Evolutionary conservation across 441 rosid genomes (phyloP), one percentile per base, ranked within the genome.

Genomic region (Eutrema salsugineum): DNA sequence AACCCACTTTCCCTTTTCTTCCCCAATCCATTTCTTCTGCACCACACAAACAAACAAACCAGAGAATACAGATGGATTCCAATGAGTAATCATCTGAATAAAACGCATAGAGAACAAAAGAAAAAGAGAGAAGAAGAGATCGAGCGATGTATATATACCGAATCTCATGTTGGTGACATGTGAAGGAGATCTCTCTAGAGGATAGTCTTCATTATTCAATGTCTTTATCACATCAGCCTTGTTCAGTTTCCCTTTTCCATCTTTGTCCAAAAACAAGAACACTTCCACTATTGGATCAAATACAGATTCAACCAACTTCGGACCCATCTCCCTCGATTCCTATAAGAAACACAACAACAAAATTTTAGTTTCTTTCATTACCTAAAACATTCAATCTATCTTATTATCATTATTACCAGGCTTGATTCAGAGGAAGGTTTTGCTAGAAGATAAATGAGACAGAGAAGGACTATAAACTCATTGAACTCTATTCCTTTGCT

Each of bases 21-120:
- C 88, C 84, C 91, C 93, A 88, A 67, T 90, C 96, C 91, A 92
- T 85, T 87, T 92, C 96, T 63, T 83, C 98, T 90, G 91, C 88
- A 84, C 67, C 70, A 56, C 63, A 54, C 77, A 53, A 70, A 2
- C 51, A 56, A 69, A 76, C 1, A 66, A 17, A 53, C 30, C 43
- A 55, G 19, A 39, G 54, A 68, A 58, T 24, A n/a, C n/a, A 77
- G 2, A 30, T 12, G 61, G 14, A 69, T 16, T 43, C 53, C 38
- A 71, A 33, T 66, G 38, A 66, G 48, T 56, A 66, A 33, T 36
- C n/a, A 54, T 38, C 9, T 60, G 27, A 36, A 8, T 49, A 57
- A 28, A 39, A 39, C 9, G 32, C 40, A 55, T 32, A 35, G 17
- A 10, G 0, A 10, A 24, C 27, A 24, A 24, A 24, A 24, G 27